Conservation (phyloP, 2,329 filamentous ascomycete genomes). For the Lachnellula cervina region DNA sequence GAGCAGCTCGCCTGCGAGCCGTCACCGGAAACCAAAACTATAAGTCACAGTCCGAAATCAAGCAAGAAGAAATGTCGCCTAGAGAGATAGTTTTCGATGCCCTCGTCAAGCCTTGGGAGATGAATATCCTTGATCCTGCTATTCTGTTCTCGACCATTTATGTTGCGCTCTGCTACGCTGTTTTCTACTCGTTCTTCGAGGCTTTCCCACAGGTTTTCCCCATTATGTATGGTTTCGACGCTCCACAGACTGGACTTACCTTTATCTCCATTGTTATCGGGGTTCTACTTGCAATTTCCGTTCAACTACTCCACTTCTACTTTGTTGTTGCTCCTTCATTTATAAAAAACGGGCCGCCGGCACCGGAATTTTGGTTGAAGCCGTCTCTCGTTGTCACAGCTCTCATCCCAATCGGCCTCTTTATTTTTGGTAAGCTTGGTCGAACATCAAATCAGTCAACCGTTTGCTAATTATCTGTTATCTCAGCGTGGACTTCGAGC, state of each 20-base stretch:
- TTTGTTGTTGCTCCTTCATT: too few relatives aligned
- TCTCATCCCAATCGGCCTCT: too few relatives aligned
- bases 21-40: conserved; percentile 48
- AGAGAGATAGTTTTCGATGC: conserved; percentile 45
- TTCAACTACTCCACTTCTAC: too few relatives aligned
- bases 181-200: conserved; percentile 58
- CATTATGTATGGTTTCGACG: conserved; percentile 43
- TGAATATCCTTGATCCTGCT: conserved; percentile 54
- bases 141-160: conserved; percentile 57
- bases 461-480: too few relatives aligned
- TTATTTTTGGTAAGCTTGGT: too few relatives aligned
- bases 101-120: conserved; percentile 52
- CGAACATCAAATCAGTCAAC: too few relatives aligned
- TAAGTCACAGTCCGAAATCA: conserved; percentile 57
- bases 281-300: not conserved
- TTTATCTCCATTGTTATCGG: not conserved
- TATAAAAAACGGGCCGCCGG: too few relatives aligned
- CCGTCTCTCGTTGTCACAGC: too few relatives aligned
- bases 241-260: not conserved
- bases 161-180: conserved; percentile 53
- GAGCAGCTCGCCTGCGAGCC: conserved; percentile 53
- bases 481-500: too few relatives aligned
- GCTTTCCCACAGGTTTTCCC: conserved; percentile 59
- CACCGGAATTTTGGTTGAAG: too few relatives aligned
- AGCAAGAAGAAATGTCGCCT: conserved; percentile 46